Percentiles rank a stretch among this genome's conserved stretches.
Conservation (phyloP, 371 early-diverging fungal genomes). For the Dinochytrium kinnereticum region DNA sequence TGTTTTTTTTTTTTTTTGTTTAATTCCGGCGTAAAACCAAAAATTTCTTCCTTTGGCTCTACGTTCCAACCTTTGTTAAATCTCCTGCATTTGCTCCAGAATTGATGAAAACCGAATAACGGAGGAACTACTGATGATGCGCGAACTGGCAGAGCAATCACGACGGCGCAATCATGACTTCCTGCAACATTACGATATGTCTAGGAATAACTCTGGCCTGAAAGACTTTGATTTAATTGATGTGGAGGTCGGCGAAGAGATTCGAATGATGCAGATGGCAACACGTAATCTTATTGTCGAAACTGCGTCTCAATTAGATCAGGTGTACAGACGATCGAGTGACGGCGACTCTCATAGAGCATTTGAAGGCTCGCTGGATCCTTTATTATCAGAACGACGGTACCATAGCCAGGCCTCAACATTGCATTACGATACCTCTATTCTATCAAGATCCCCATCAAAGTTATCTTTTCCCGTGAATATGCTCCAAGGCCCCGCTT, state of each 20-base stretch:
- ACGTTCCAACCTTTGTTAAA: not conserved
- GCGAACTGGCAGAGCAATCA: not conserved
- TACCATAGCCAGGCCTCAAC: no score
- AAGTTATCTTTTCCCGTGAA: no score
- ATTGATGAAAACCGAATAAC: not conserved
- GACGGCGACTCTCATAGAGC: no score
- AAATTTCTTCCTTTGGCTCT: no score
- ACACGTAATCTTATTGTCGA: not conserved
- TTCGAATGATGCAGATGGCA: not conserved
- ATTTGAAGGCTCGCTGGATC: no score
- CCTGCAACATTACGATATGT: not conserved
- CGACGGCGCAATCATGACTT: not conserved
- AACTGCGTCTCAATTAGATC: not conserved
- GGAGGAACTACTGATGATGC: not conserved
- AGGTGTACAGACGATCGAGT: not conserved
- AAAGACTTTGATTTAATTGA: not conserved
- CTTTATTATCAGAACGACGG: no score
- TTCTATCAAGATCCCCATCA: no score
- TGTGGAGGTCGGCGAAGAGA: not conserved
- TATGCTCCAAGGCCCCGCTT: no score
- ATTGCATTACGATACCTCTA: no score
- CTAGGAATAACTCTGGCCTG: not conserved
- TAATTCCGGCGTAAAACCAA: no score
- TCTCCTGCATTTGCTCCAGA: not conserved
- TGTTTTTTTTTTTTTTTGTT: not conserved